Evolutionary conservation across 192 early-diverging fungal genomes (phyloP).

Genomic region (Entomortierella chlamydospora): DNA sequence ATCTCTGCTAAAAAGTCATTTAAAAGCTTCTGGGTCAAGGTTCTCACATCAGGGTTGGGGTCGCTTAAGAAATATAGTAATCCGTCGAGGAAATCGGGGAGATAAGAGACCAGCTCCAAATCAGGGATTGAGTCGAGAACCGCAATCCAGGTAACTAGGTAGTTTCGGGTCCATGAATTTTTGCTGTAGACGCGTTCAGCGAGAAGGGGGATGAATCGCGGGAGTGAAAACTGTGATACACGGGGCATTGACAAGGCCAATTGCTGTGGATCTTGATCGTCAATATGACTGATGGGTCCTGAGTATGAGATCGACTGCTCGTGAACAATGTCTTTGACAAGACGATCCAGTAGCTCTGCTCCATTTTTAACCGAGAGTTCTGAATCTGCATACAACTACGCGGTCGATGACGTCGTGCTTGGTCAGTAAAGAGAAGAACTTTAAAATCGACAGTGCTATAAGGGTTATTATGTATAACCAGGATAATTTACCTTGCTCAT

Average conservation of each 20-base stretch:
- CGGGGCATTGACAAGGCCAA: constrained; percentile 63
- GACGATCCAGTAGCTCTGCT: constrained; percentile 91
- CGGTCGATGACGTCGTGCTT: too few relatives aligned
- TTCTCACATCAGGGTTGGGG: constrained; percentile 88
- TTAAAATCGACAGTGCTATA: too few relatives aligned
- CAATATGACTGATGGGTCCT: constrained; percentile 42
- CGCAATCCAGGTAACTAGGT: constrained; percentile 94
- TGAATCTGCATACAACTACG: constrained; percentile 85
- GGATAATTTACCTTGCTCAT: constrained; percentile 91
- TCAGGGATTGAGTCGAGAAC: constrained; percentile 94
- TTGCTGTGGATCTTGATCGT: constrained; percentile 53
- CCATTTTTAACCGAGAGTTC: constrained; percentile 95
- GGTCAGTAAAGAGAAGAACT: too few relatives aligned
- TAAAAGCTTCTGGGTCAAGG: constrained; percentile 82
- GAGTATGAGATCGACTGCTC: constrained; percentile 86
- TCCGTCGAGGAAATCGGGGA: constrained; percentile 96
- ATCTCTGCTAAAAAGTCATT: constrained; percentile 94
- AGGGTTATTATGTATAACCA: too few relatives aligned
- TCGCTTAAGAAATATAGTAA: constrained; percentile 92
- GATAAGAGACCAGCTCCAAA: constrained; percentile 88
- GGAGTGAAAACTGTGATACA: constrained; percentile 86
- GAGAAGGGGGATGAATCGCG: constrained; percentile 93
- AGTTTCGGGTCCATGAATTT: constrained; percentile 91
- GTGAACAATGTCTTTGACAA: constrained; percentile 97
- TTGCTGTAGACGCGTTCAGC: constrained; percentile 91